Conservation (phyloP, 805 yeast genomes). For the Myxozyma mucilagina region DNA sequence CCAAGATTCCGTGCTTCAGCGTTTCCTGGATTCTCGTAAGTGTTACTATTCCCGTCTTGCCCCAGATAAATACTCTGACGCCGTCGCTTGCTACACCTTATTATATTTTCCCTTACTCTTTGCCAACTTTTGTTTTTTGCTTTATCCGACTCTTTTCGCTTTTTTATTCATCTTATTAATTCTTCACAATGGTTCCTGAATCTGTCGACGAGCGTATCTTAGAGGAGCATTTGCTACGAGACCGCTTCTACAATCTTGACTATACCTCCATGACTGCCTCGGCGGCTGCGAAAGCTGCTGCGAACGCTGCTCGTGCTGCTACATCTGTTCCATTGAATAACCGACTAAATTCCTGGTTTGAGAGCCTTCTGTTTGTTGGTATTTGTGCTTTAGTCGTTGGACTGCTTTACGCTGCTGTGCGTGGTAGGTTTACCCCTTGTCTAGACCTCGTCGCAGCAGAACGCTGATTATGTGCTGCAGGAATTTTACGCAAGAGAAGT, state of each 20-base stretch:
- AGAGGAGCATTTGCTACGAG: constrained; percentile 30
- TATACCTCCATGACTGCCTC: constrained; percentile 23
- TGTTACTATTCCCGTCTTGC: background rate
- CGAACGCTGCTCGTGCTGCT: constrained; percentile 6
- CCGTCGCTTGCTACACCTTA: background rate
- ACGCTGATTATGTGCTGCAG: background rate
- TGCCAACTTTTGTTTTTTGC: background rate
- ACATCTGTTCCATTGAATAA: constrained; percentile 1
- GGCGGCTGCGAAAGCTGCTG: constrained; percentile 13
- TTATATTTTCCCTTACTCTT: background rate
- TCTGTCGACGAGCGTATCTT: constrained; percentile 31
- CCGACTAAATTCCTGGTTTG: background rate
- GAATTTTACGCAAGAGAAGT: constrained; percentile 3
- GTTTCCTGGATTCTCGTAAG: background rate
- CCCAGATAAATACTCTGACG: background rate
- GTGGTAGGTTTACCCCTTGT: constrained; percentile 4
- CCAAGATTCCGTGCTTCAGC: background rate
- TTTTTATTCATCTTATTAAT: background rate
- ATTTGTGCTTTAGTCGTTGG: constrained; percentile 4
- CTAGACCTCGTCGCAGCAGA: background rate
- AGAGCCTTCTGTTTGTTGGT: background rate
- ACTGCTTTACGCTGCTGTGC: constrained; percentile 1
- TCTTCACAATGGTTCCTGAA: constrained; percentile 28
- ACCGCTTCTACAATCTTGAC: constrained; percentile 24
- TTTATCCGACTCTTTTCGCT: background rate